Evolutionary conservation across 768 basidiomycete genomes (phyloP).

Genomic region (Tephrocybe sp.): DNA sequence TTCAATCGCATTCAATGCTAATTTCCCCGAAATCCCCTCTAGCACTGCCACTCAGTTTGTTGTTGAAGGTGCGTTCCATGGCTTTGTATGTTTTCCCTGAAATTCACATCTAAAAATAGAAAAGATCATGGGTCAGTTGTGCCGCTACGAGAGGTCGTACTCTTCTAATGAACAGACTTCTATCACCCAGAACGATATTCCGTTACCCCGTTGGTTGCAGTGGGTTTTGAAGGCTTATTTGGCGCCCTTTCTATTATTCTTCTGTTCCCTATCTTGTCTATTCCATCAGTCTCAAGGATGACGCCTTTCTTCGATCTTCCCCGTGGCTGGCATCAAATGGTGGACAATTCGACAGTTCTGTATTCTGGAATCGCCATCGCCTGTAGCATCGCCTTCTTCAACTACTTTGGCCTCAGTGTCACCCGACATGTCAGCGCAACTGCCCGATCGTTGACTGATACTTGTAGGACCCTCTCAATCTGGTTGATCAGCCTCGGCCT

Average conservation of each 20-base stretch:
- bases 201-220: conserved; percentile 87
- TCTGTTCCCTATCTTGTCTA: conserved; percentile 77
- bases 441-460: conserved; percentile 88
- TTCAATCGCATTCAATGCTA: not conserved
- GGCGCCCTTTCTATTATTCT: conserved; percentile 78
- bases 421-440: conserved; percentile 94
- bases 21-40: conserved; percentile 8
- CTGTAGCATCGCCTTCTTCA: conserved; percentile 77
- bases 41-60: conserved; percentile 93
- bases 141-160: not conserved
- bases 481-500: conserved; percentile 89
- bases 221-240: conserved; percentile 93
- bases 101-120: conserved; percentile 40
- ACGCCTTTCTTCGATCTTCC: conserved; percentile 84
- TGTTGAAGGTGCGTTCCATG: conserved; percentile 56
- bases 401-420: conserved; percentile 88
- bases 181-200: conserved; percentile 54
- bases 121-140: conserved; percentile 72
- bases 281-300: conserved; percentile 58
- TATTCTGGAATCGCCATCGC: conserved; percentile 70
- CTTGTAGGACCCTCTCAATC: conserved; percentile 92
- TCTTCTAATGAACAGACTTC: not conserved
- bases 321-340: conserved; percentile 87
- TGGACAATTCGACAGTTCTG: conserved; percentile 70
- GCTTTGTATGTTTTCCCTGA: not conserved